phyloP scores from a whole-genome alignment of 1,284 basidiomycete species.

The Trametes polyzona region DNA sequence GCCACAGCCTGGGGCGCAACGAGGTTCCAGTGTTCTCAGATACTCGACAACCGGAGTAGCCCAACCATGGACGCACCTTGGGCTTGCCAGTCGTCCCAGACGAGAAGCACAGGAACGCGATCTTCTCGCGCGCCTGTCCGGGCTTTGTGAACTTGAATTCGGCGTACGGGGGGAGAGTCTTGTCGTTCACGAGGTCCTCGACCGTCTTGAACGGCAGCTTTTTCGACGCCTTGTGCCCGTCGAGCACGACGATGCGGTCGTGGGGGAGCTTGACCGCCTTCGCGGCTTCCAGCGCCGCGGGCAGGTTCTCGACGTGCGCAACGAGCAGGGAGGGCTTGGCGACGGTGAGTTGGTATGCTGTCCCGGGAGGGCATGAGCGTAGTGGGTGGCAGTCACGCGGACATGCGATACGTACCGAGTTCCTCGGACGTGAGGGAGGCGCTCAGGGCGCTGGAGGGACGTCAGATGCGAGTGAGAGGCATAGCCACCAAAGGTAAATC shows the following conservation, averaged over 20 bases:
- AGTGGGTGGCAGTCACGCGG: background rate
- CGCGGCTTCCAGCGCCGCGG: constrained; percentile 52
- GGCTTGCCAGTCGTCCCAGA: constrained; percentile 82
- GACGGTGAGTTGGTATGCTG: constrained; percentile 50
- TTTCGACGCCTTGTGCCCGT: constrained; percentile 26
- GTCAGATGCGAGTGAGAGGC: background rate
- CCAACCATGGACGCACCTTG: constrained; percentile 48
- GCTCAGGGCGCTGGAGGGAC: constrained; percentile 51
- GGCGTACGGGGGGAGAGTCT: constrained; percentile 44
- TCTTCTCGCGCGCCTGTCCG: constrained; percentile 64
- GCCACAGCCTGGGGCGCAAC: constrained; percentile 55
- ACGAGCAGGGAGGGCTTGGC: constrained; percentile 59
- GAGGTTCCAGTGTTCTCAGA: background rate
- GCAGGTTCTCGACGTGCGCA: constrained; percentile 52
- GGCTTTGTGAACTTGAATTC: constrained; percentile 48
- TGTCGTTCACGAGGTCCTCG: constrained; percentile 54
- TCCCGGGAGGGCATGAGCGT: too few species aligned
- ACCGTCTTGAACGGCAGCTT: constrained; percentile 39
- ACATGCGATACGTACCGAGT: constrained; percentile 38
- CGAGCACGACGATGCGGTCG: constrained; percentile 56
- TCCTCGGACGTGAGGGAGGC: constrained; percentile 65
- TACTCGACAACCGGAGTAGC: background rate
- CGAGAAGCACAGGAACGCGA: constrained; percentile 77
- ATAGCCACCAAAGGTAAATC: background rate
- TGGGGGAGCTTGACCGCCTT: constrained; percentile 49